Evolutionary conservation across 208 protist species (phyloP), one percentile per base, ranked within the genome.

Genomic region (Acanthamoeba sp.): DNA sequence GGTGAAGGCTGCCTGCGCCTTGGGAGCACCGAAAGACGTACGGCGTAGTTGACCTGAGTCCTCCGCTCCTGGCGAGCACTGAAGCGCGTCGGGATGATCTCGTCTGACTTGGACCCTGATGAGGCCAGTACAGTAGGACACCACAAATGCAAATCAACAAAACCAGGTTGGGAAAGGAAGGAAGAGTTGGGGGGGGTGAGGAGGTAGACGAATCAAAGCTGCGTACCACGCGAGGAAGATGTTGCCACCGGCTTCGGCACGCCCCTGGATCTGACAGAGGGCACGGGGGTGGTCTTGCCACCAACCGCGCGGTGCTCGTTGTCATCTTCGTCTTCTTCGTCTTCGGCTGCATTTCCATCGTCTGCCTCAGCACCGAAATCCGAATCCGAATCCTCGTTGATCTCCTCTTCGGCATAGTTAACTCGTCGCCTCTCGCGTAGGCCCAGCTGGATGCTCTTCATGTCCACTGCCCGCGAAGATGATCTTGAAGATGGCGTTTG

Each of bases 31-130:
- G 12, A 24, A 62, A 62, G 18, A 62, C 40, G 34, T 27, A 82
- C 88, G 32, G 88, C 88, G 69, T 93, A 93, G 64, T 93, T 93
- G 59, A 93, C 48, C 29, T 93, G 88, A 2, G 27, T 93, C 36
- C 88, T 93, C 0, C 88, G 36, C 29, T 90, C 82, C 40, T 90
- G 82, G 16, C 82, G 48, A 34, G 82, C 82, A 64, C 82, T 90
- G 34, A 90, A 90, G 29, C 82, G 82, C 22, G 82, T 90, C 6
- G 82, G 82, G 24, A 90, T 66, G 48, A 42, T 40, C 36, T 82
- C 71, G 6, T 82, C 71, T 6, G 32, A n/a, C 27, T 50, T 82
- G 6, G 71, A 48, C 1, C 20, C 71, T 82, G 38, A 14, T 14
- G 34, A 69, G 62, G 22, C 12, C 12, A 50, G n/a, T n/a, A n/a